A percentile compares a stretch with the other conserved stretches of the same genome.
These are phyloP conservation scores for Apiotrichum montevideense DNA, from an alignment of 1,284 basidiomycete genomes.

Conservation along the genomic window DNA sequence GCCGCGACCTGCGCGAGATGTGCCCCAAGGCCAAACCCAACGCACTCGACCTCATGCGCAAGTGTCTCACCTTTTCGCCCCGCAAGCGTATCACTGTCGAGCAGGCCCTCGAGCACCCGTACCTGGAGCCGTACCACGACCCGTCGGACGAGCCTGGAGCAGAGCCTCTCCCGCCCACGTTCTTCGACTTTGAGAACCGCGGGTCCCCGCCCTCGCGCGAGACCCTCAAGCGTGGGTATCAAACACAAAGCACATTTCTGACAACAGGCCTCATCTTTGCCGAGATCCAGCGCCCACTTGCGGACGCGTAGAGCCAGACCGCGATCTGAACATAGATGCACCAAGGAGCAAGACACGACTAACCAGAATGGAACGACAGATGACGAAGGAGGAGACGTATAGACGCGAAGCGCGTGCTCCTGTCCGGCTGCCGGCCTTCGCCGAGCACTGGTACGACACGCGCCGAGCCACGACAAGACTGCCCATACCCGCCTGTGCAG, in stretches of 20 bases:
- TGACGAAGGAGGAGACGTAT: background rate
- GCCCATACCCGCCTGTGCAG: slow-evolving; percentile 3
- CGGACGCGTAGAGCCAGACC: slow-evolving; percentile 14
- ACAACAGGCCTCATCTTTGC: slow-evolving; percentile 46
- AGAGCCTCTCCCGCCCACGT: slow-evolving; percentile 69
- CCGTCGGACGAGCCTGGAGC: slow-evolving; percentile 79
- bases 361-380: background rate
- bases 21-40: slow-evolving; percentile 78
- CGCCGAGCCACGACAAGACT: background rate
- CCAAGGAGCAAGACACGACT: background rate
- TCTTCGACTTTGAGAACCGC: slow-evolving; percentile 75
- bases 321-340: background rate
- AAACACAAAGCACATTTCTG: background rate
- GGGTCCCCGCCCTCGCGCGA: slow-evolving; percentile 50
- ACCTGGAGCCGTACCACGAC: slow-evolving; percentile 88
- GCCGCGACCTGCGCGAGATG: slow-evolving; percentile 65
- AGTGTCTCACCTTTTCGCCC: slow-evolving; percentile 84
- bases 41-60: slow-evolving; percentile 84
- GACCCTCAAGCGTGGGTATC: slow-evolving; percentile 48
- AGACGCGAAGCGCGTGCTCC: background rate
- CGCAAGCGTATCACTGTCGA: slow-evolving; percentile 82
- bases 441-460: background rate
- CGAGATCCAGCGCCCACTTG: slow-evolving; percentile 44
- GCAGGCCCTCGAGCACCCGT: slow-evolving; percentile 86
- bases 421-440: background rate